These are phyloP conservation scores for Nannochloris sp. DNA, from an alignment of 139 green algal genomes.

Conservation along the genomic window DNA sequence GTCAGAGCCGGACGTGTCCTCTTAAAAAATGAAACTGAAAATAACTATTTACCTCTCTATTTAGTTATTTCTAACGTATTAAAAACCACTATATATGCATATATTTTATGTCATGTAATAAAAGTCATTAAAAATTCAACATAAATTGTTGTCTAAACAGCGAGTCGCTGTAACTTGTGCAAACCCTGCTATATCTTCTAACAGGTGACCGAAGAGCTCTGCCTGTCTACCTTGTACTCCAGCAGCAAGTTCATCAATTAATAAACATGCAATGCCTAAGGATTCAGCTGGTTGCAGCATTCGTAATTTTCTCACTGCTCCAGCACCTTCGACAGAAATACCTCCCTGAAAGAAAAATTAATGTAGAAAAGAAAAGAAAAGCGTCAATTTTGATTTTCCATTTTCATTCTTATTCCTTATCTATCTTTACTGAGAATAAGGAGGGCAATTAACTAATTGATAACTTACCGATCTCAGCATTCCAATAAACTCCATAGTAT, in stretches of 20 bases:
- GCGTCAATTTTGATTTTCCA: too few relatives aligned
- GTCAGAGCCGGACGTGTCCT: slow-evolving; percentile 7
- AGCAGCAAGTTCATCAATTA: not conserved
- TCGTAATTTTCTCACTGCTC: not conserved
- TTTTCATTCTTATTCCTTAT: too few relatives aligned
- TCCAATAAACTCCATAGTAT: not conserved
- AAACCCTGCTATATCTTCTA: not conserved
- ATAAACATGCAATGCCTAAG: not conserved
- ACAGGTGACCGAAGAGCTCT: not conserved
- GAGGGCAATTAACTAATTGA: too few relatives aligned
- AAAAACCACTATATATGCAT: not conserved
- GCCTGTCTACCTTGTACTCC: not conserved
- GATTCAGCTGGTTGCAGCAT: not conserved
- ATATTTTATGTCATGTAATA: not conserved
- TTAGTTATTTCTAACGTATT: not conserved
- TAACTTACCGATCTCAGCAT: not conserved
- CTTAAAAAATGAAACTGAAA: not conserved
- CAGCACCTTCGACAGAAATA: not conserved
- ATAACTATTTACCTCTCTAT: not conserved
- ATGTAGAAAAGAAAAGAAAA: too few relatives aligned
- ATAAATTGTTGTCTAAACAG: not conserved
- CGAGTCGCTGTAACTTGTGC: not conserved
- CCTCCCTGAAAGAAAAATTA: not conserved
- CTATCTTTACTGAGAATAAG: too few relatives aligned
- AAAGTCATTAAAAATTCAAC: not conserved